Evolutionary conservation across 2,329 filamentous ascomycete genomes (phyloP).

Genomic region (Beauveria sp.): DNA sequence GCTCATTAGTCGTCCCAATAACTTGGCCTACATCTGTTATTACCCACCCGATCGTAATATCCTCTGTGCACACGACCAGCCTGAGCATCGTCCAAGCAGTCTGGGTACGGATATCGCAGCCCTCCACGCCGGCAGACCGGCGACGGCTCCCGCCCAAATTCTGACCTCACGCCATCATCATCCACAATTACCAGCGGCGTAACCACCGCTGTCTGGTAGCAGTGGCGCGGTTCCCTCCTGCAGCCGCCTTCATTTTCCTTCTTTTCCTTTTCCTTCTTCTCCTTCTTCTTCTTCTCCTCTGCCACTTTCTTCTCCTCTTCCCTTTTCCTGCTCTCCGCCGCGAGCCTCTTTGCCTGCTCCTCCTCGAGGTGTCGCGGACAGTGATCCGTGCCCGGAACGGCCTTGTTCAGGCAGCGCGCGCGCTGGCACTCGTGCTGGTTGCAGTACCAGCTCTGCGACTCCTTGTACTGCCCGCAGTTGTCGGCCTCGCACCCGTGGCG

Average conservation of each 20-base stretch:
- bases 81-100: not conserved
- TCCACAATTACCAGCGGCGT: not conserved
- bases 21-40: not conserved
- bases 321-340: not conserved
- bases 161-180: not conserved
- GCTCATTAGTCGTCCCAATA: not conserved
- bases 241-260: not conserved
- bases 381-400: not conserved
- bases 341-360: not conserved
- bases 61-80: not conserved
- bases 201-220: no score
- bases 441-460: conserved; percentile 1
- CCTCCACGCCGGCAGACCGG: not conserved
- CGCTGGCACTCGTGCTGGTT: conserved; percentile 7
- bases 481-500: conserved; percentile 7
- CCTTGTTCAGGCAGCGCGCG: not conserved
- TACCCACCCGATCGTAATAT: not conserved
- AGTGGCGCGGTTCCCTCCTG: no score
- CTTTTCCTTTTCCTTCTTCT: not conserved
- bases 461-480: conserved; percentile 6
- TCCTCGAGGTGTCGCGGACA: conserved; percentile 4
- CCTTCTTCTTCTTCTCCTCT: not conserved
- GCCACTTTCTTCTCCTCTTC: not conserved
- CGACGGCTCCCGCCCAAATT: not conserved
- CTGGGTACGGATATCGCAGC: not conserved